A percentile compares a stretch with the other conserved stretches of the same genome.
These are phyloP conservation scores for Orobanche coerulescens DNA, from an alignment of 257 asterid species.

Conservation along the genomic window DNA sequence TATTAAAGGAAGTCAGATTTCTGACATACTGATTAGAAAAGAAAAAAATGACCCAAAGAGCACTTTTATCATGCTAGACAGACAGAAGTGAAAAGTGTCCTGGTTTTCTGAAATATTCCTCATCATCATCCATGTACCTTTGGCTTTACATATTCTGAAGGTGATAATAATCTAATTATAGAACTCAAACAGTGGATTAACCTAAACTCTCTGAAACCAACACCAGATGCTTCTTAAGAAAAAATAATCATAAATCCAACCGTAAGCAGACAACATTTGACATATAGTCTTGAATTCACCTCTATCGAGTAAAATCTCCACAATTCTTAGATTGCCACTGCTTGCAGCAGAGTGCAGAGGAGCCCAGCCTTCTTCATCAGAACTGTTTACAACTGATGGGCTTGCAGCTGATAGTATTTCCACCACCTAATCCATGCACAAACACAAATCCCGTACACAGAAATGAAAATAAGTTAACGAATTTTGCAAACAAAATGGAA, in stretches of 20 bases:
- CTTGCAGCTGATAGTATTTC: slow-evolving; percentile 52
- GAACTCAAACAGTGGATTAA: not conserved
- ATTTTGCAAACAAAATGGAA: not conserved
- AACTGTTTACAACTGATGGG: slow-evolving; percentile 51
- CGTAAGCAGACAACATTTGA: not conserved
- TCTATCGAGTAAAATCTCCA: slow-evolving; percentile 59
- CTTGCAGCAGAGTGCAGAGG: slow-evolving; percentile 95
- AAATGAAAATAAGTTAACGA: not conserved
- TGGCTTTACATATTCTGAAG: no score
- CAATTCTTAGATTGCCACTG: slow-evolving; percentile 58
- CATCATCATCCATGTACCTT: not conserved
- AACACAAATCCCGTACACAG: not conserved
- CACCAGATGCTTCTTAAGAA: no score
- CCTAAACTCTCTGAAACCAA: not conserved
- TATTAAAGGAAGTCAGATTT: not conserved
- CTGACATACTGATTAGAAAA: not conserved
- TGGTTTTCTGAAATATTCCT: not conserved
- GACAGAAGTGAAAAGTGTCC: not conserved
- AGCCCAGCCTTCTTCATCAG: slow-evolving; percentile 97
- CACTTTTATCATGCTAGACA: not conserved
- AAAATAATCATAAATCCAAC: no score
- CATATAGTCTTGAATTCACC: slow-evolving; percentile 32
- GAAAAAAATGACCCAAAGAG: not conserved
- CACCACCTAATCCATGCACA: slow-evolving; percentile 54
- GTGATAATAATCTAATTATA: no score